Conservation (phyloP, 108 stramenopile genomes). For the Schizochytrium sp. region DNA sequence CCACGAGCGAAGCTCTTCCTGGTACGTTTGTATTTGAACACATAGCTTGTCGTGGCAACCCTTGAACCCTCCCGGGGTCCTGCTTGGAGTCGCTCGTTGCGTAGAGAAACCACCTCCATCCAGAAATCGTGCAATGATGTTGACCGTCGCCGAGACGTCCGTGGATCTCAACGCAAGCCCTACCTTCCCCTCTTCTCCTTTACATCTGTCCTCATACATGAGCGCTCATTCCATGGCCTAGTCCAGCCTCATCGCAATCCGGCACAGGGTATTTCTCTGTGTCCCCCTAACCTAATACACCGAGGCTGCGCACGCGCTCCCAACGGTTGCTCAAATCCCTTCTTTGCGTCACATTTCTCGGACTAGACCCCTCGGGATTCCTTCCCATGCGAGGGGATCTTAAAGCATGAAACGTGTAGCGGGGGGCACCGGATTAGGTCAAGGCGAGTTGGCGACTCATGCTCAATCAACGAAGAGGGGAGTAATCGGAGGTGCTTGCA, state of each 20-base stretch:
- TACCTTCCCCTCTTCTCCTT: background rate
- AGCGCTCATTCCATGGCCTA: too few species aligned
- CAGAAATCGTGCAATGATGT: background rate
- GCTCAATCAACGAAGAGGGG: background rate
- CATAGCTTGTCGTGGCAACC: background rate
- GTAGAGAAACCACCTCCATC: background rate
- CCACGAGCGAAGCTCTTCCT: background rate
- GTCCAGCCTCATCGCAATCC: background rate
- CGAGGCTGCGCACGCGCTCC: background rate
- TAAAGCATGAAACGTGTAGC: background rate
- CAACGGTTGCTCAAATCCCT: background rate
- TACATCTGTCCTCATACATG: background rate
- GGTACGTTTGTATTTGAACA: background rate
- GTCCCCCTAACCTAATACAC: conserved; percentile 5
- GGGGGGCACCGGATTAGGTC: background rate
- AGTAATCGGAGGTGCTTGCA: too few species aligned
- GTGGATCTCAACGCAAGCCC: background rate
- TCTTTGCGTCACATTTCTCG: conserved; percentile 4
- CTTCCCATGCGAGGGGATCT: background rate
- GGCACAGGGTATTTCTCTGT: background rate
- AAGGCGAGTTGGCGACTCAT: background rate
- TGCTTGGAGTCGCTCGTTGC: background rate
- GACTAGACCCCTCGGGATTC: background rate
- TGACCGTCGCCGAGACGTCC: background rate
- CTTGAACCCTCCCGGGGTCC: background rate